Evolutionary conservation across 2,329 filamentous ascomycete genomes (phyloP), one percentile per base, ranked within the genome.

Genomic region (Arthrinium puccinioides): DNA sequence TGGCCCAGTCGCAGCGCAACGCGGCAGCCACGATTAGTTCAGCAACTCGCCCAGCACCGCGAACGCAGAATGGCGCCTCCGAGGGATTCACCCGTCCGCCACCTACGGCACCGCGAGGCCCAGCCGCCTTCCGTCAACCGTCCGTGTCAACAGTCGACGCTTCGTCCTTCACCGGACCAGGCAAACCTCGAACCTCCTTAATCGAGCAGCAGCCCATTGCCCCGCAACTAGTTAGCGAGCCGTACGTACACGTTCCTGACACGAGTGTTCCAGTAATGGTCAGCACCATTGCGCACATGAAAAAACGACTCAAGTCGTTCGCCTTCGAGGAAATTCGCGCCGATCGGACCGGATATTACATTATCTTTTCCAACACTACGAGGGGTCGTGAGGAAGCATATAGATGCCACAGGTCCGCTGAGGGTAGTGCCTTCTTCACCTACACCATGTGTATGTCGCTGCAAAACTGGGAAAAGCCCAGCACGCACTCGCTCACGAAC

Each of bases 361-460:
- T 97, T 36, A 70, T 88, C n/a, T 98, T 98, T 53, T 78, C 85
- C 35, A 83, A 90, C 50, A 86, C 79, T 2, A 74, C 76, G 38
- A 69, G 73, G 8, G 90, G 90, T 3, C 82, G 88, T 50, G 71
- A 81, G 38, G 88, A 96, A 60, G 82, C 87, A 1, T 82, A 86
- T 48, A 74, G 84, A 44, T 96, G 89, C 56, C 89, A 79, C 58
- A 72, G 77, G 37, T 75, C 81, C 36, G 88, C 85, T 47, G 82
- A 96, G 56, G 82, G 84, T 56, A 82, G 83, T 29, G 76, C 84
- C 6, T 77, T 98, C 45, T 98, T 98, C 65, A 96, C 84, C 2
- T 97, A 97, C 43, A 68, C 65, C 42, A 90, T 98, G 84, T 76
- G 79, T 30, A 94, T 98, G 87, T 84, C 90, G 55, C 80, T 87